Evolutionary conservation across 2,329 filamentous ascomycete genomes (phyloP).

Genomic region (Eutypella sp.): DNA sequence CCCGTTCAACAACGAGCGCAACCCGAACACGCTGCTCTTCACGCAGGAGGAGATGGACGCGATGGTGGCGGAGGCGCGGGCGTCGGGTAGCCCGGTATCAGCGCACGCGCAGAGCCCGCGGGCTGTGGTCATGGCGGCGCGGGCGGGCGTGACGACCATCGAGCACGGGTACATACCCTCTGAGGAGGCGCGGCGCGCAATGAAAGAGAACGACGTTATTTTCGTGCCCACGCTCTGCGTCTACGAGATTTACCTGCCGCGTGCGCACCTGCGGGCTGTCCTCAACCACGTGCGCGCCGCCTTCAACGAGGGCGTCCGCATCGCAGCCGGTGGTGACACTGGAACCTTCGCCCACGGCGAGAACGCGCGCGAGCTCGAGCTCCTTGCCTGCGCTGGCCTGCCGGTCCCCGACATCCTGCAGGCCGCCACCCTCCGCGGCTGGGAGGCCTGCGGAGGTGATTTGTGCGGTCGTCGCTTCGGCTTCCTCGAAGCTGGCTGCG

Average conservation of each 20-base stretch:
- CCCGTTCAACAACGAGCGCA: constrained; percentile 20
- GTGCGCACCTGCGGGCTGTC: constrained; percentile 23
- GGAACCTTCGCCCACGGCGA: constrained; percentile 50
- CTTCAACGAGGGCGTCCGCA: constrained; percentile 39
- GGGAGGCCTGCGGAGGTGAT: constrained; percentile 50
- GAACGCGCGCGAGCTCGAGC: constrained; percentile 47
- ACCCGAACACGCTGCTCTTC: constrained; percentile 41
- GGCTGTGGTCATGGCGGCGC: constrained; percentile 39
- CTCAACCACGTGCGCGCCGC: constrained; percentile 39
- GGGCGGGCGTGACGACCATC: constrained; percentile 41
- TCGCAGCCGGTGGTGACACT: constrained; percentile 51
- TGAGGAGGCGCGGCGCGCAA: constrained; percentile 36
- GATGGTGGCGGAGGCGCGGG: constrained; percentile 42
- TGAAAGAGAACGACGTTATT: constrained; percentile 40
- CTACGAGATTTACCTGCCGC: no score
- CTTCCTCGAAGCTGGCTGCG: constrained; percentile 41
- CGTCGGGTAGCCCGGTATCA: constrained; percentile 36
- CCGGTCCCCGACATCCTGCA: constrained; percentile 44
- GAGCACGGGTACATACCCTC: constrained; percentile 39
- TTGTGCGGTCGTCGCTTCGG: constrained; percentile 48
- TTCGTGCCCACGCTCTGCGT: constrained; percentile 50
- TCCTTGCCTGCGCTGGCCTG: constrained; percentile 47
- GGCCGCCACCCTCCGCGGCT: constrained; percentile 46
- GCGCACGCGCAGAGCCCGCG: constrained; percentile 38
- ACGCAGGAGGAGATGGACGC: constrained; percentile 44